These are phyloP conservation scores for Cladosporium sp. DNA, from an alignment of 2,329 filamentous ascomycete species.

Conservation along the genomic window DNA sequence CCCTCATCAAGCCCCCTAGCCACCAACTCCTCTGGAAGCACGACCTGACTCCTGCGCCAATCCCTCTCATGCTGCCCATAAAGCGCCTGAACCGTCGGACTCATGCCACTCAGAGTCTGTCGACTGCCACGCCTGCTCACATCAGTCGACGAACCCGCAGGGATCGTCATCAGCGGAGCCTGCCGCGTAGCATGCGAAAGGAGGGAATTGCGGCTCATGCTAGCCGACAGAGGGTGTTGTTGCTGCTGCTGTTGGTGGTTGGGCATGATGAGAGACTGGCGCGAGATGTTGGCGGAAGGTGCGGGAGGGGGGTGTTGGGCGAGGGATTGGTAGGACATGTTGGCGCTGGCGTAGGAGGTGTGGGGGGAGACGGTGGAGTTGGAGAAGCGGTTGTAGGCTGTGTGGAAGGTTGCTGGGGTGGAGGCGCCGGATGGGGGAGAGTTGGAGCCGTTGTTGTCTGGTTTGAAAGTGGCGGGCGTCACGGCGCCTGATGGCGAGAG, in stretches of 20 bases:
- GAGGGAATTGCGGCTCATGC: neutral
- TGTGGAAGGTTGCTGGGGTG: slow-evolving; percentile 17
- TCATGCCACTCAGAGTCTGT: slow-evolving; percentile 18
- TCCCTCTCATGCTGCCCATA: slow-evolving; percentile 19
- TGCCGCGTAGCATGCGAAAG: slow-evolving; percentile 4
- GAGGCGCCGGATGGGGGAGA: slow-evolving; percentile 3
- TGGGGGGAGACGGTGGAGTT: neutral
- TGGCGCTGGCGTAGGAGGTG: slow-evolving; percentile 1
- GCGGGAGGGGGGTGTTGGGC: neutral
- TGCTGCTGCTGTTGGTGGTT: slow-evolving; percentile 14
- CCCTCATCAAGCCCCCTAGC: slow-evolving; percentile 17
- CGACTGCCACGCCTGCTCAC: slow-evolving; percentile 2
- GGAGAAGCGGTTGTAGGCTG: neutral
- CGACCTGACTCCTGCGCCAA: slow-evolving; percentile 16
- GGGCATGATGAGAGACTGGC: slow-evolving; percentile 6
- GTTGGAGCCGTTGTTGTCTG: neutral
- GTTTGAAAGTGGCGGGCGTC: slow-evolving; percentile 13
- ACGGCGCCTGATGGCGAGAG: neutral
- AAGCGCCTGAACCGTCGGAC: slow-evolving; percentile 16
- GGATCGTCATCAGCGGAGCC: neutral
- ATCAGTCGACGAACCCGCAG: neutral
- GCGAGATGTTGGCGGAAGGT: slow-evolving; percentile 13
- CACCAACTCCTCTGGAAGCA: slow-evolving; percentile 16
- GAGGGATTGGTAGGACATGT: neutral
- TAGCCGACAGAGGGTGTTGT: neutral